Evolutionary conservation across 139 green algal genomes (phyloP).

Genomic region (Chlorella ohadii): DNA sequence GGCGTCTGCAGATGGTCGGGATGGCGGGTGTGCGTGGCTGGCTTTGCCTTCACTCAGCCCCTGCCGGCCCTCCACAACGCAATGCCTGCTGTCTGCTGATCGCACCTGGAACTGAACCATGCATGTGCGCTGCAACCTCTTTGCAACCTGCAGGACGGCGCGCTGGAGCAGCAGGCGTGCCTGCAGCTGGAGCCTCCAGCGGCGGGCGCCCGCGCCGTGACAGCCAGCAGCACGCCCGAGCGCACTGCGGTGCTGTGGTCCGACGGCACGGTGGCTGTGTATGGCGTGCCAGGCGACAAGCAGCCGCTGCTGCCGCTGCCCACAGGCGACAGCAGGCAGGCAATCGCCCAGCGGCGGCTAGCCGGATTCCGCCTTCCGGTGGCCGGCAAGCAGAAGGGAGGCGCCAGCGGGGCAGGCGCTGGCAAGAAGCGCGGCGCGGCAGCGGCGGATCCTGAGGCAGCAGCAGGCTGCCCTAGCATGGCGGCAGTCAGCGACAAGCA

Average conservation of each 20-base stretch:
- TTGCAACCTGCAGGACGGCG: background rate
- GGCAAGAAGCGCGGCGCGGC: constrained; percentile 22
- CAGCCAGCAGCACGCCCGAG: background rate
- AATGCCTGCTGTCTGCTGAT: too few species aligned
- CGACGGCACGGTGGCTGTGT: constrained; percentile 24
- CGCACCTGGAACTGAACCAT: too few species aligned
- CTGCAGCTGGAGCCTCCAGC: background rate
- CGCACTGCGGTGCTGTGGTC: constrained; percentile 39
- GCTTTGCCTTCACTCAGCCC: too few species aligned
- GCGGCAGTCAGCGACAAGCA: background rate
- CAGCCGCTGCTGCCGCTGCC: background rate
- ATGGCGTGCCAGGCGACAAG: background rate
- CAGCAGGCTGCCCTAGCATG: background rate
- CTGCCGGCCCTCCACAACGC: too few species aligned
- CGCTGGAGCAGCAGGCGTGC: background rate
- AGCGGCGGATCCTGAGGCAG: background rate
- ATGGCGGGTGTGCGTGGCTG: too few species aligned
- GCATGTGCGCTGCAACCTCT: too few species aligned
- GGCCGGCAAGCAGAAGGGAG: background rate
- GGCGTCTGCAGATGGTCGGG: too few species aligned
- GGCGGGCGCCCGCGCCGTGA: background rate
- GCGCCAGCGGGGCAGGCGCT: background rate
- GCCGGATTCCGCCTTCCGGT: constrained; percentile 12
- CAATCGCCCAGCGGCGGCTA: background rate
- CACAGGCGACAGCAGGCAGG: too few species aligned